Base-by-base conservation (phyloP, 2,329 filamentous ascomycete genomes). In the Penicillium sp. region DNA sequence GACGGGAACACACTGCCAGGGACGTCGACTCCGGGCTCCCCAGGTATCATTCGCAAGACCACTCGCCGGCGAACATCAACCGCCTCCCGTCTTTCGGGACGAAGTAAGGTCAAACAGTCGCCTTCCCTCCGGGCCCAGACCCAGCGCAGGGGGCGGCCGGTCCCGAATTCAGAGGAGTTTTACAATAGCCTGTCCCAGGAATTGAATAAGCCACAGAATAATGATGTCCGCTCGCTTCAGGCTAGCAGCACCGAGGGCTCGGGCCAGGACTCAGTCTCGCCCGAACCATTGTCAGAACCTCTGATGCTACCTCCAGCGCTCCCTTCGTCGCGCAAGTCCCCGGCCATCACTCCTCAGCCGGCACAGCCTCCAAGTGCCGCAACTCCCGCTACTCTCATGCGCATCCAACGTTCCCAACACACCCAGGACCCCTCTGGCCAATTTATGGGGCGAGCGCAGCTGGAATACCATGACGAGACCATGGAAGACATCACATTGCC, bases 361-460 rank as follows among this genome's bases (percentile, higher is more conserved):
- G 49, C 64, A 21, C 63, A 71, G 53, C 61, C 70, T 48, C 59
- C 66, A 26, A 65, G 85, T 48, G 76, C 90, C 11, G 92, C 91
- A 1, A 96, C 92, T 0, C 92, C 92, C 1, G 91, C 93, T 9
- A 96, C 92, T 7, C 77, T 96, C 57, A 96, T 97, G 90, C 89
- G 86, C 66, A 80, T 93, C 44, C 82, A 66, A 52, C 83, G 82
- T 60, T 80, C 79, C 55, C 73, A 74, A 24, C 70, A 70, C 53
- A 71, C 74, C 14, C 74, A 80, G 29, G 68, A 75, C 21, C 53
- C 59, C 71, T 71, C 58, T 64, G 72, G 63, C 71, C 70, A 70
- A 53, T 73, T 75, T 31, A 65, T 69, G 16, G 64, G 70, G 24
- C 71, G 70, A 33, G 68, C 70, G 10, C 63, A 75, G 62, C 62